These are phyloP conservation scores for Capsicum baccatum DNA, from an alignment of 257 asterid species.

Conservation along the genomic window DNA sequence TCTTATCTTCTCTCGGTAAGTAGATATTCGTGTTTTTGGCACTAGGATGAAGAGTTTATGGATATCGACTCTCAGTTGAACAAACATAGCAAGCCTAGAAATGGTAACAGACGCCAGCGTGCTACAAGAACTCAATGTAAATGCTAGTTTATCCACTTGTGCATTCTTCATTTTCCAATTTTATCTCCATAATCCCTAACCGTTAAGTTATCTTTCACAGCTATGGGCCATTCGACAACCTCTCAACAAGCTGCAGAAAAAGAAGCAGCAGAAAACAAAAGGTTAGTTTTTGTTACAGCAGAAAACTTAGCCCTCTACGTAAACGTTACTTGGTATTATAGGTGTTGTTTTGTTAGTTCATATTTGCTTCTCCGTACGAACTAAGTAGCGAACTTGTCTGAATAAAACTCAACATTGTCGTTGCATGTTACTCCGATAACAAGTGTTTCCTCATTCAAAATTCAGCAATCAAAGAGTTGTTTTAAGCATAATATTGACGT, in stretches of 20 bases:
- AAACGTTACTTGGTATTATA: neutral
- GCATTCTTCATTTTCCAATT: conserved; percentile 13
- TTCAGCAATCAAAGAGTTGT: neutral
- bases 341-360: neutral
- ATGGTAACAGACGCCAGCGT: conserved; percentile 48
- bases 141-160: neutral
- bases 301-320: neutral
- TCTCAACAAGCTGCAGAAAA: conserved; percentile 51
- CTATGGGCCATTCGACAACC: conserved; percentile 59
- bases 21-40: neutral
- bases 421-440: neutral
- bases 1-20: neutral
- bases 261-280: conserved; percentile 65
- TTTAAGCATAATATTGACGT: neutral
- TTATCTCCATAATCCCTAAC: neutral
- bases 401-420: neutral
- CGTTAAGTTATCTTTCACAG: conserved; percentile 52
- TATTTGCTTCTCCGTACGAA: neutral
- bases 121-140: conserved; percentile 77
- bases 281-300: conserved; percentile 44
- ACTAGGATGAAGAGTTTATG: conserved; percentile 37
- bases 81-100: conserved; percentile 42
- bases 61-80: conserved; percentile 39
- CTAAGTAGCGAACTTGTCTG: neutral
- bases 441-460: neutral